A percentile compares a stretch with the other conserved stretches of the same genome.
Conservation (phyloP, 805 yeast genomes). For the Suhomyces kilbournensis region DNA sequence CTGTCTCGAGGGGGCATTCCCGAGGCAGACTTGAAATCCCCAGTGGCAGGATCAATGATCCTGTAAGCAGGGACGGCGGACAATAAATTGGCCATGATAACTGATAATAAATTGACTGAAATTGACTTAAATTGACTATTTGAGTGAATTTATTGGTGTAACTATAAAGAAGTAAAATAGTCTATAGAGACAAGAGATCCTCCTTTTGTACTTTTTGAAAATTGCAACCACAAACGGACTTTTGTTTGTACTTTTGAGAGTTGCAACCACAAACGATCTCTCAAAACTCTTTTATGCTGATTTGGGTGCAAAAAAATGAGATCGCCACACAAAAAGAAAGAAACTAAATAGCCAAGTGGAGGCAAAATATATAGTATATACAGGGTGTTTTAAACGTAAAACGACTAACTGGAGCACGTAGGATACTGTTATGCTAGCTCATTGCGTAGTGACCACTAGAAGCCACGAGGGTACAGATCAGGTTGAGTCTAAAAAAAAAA, state of each 20-base stretch:
- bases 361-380: no score
- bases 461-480: no score
- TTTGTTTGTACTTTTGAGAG: not conserved
- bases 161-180: not conserved
- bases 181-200: not conserved
- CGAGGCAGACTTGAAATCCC: not conserved
- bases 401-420: no score
- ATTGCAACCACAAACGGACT: not conserved
- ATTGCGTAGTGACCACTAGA: no score
- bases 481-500: no score
- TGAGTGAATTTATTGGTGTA: not conserved
- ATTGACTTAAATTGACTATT: not conserved
- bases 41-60: not conserved
- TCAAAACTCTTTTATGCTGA: not conserved
- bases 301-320: not conserved
- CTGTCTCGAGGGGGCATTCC: not conserved
- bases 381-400: no score
- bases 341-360: no score
- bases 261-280: not conserved
- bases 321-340: no score
- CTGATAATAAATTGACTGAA: not conserved
- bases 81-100: not conserved
- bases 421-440: no score
- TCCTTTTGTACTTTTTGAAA: not conserved
- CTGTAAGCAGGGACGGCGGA: not conserved